Evolutionary conservation across 352 stramenopile species (phyloP), one percentile per base, ranked within the genome.

Genomic region (Albugo candida): DNA sequence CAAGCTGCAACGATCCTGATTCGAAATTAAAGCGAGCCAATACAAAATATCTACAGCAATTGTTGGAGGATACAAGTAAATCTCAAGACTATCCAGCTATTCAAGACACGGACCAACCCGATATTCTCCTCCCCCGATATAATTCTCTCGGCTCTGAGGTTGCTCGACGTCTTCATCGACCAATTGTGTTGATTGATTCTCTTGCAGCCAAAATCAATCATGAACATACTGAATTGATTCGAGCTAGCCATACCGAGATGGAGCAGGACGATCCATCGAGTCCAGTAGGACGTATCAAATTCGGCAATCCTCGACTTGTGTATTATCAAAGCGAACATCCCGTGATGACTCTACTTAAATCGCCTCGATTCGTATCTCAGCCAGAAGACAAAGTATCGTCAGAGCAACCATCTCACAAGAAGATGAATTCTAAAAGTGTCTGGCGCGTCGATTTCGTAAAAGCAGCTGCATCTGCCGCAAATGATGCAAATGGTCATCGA

Each of bases 101-200:
- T 8, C 24, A 31, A 31, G 8, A 31, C 8, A 8, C 8, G 24
- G 53, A 70, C 2, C 60, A 70, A 20, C 54, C 65, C 0, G 65
- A 63, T 16, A 58, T 77, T 34, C 67, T 75, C 34, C 46, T 81
- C 1, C 64, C 67, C 8, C 65, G 71, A 24, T 81, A 70, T 42
- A 78, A 80, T 37, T 82, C 70, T 34, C 53, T 83, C 8, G 70
- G 70, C 0, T 80, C 70, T n/a, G 65, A 70, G 35, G 56, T 77
- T 39, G 63, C 60, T 51, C 64, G 64, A 18, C 61, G 67, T n/a
- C 3, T 31, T 31, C 24, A 31, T 31, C 24, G 24, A 31, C 67
- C 65, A 1, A 45, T 63, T 1, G 64, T 80, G 39, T 36, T 74
- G 11, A 56, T 83, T 19, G 68, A 83, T 21, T 73, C 69, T 10